These are phyloP conservation scores for Pythium apleroticum DNA, from an alignment of 352 stramenopile genomes.

Conservation along the genomic window DNA sequence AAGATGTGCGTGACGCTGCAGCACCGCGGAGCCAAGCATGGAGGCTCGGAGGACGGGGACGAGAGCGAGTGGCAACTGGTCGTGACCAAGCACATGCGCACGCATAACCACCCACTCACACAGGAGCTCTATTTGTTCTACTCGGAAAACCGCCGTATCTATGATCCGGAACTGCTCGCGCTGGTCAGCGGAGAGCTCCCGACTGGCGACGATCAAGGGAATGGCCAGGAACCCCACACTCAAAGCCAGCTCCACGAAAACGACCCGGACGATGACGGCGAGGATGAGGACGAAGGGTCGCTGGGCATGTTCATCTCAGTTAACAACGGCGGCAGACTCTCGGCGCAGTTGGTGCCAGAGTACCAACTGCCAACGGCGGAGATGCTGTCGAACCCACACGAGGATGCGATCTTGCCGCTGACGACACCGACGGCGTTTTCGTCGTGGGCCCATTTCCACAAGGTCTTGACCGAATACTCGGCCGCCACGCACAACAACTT, in stretches of 20 bases:
- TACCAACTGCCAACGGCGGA: not conserved
- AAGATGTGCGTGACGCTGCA: conserved; percentile 83
- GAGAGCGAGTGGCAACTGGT: conserved; percentile 64
- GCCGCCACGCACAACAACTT: conserved; percentile 64
- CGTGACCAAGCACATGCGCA: conserved; percentile 69
- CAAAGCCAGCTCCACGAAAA: not conserved
- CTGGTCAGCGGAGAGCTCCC: conserved; percentile 15
- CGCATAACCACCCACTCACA: conserved; percentile 73
- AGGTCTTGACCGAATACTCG: conserved; percentile 55
- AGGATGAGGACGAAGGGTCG: not conserved
- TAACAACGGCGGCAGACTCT: not conserved
- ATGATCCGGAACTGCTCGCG: conserved; percentile 63
- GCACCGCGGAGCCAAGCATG: conserved; percentile 24
- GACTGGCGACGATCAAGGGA: not conserved
- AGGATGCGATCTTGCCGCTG: conserved; percentile 24
- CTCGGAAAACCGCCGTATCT: conserved; percentile 75
- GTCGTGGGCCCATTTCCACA: conserved; percentile 64
- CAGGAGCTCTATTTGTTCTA: conserved; percentile 78
- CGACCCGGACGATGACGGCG: not conserved
- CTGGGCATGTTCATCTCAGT: not conserved
- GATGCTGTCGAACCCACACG: not conserved
- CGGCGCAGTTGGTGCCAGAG: not conserved
- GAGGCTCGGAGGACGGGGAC: conserved; percentile 16
- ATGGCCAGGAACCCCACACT: not conserved
- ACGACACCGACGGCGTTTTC: conserved; percentile 47